Conservation (phyloP, 2,329 filamentous ascomycete genomes). For the Aspergillus tamarii region DNA sequence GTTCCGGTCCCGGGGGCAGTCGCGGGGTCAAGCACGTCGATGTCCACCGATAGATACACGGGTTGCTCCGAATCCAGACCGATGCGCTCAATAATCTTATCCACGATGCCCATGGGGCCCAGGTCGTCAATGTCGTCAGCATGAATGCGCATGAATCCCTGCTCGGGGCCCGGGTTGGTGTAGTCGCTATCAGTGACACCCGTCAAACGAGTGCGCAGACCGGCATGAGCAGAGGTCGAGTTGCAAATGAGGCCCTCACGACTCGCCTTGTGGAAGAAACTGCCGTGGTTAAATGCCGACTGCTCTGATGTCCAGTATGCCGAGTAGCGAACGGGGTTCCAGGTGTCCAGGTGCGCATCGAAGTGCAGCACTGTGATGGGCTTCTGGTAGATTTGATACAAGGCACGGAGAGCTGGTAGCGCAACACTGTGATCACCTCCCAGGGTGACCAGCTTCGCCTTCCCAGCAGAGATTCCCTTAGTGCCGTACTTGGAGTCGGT, state of each 20-base stretch:
- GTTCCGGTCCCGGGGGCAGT: slow-evolving; percentile 78
- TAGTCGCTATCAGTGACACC: slow-evolving; percentile 69
- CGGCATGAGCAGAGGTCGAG: slow-evolving; percentile 76
- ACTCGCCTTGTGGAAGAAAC: slow-evolving; percentile 87
- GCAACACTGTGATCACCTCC: slow-evolving; percentile 75
- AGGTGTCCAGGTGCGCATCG: slow-evolving; percentile 80
- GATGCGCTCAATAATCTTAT: slow-evolving; percentile 70
- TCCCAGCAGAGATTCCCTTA: slow-evolving; percentile 39
- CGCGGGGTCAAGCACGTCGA: slow-evolving; percentile 78
- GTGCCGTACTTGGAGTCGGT: slow-evolving; percentile 29
- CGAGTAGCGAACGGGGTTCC: slow-evolving; percentile 78
- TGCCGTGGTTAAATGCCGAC: slow-evolving; percentile 81
- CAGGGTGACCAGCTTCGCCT: slow-evolving; percentile 65
- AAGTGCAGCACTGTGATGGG: slow-evolving; percentile 74
- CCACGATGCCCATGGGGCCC: slow-evolving; percentile 70
- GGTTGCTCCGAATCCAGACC: slow-evolving; percentile 68
- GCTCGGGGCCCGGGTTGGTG: slow-evolving; percentile 68
- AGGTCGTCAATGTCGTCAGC: slow-evolving; percentile 87
- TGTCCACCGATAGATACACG: slow-evolving; percentile 80
- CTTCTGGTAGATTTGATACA: slow-evolving; percentile 64
- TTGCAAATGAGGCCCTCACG: slow-evolving; percentile 79
- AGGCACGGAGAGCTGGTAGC: slow-evolving; percentile 68
- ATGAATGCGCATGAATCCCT: slow-evolving; percentile 80
- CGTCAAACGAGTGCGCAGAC: slow-evolving; percentile 75
- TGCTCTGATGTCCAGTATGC: slow-evolving; percentile 73